Evolutionary conservation across 148 eudicot genomes (phyloP).

Genomic region (Chenopodium formosanum): DNA sequence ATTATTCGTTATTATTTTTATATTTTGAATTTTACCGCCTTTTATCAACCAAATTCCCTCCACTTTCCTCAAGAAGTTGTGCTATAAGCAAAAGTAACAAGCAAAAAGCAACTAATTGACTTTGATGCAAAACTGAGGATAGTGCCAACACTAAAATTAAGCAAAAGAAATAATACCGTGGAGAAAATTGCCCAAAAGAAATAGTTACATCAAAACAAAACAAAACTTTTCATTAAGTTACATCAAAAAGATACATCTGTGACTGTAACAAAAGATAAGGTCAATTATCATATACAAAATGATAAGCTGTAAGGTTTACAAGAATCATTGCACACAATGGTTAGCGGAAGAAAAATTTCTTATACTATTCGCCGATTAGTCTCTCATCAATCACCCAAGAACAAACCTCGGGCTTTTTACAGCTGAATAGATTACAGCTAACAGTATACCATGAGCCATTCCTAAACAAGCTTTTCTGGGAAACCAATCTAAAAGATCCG

Average conservation of each 20-base stretch:
- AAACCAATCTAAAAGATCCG: slow-evolving; percentile 1
- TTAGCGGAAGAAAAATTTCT: background rate
- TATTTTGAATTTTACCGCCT: too few relatives aligned
- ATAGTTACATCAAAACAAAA: background rate
- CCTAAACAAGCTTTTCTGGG: slow-evolving; percentile 10
- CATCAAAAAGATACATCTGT: slow-evolving; percentile 12
- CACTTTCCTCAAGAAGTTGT: too few relatives aligned
- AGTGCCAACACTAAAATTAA: too few relatives aligned
- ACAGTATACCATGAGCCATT: slow-evolving; percentile 8
- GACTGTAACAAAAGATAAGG: background rate
- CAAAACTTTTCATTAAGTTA: slow-evolving; percentile 16
- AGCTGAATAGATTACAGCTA: slow-evolving; percentile 17
- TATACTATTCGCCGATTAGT: background rate
- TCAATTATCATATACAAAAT: slow-evolving; percentile 27
- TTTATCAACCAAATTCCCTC: too few relatives aligned
- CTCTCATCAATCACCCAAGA: slow-evolving; percentile 11
- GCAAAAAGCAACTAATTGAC: too few relatives aligned
- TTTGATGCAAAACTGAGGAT: too few relatives aligned
- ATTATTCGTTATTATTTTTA: too few relatives aligned
- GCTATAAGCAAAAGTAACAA: too few relatives aligned
- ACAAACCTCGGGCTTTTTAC: slow-evolving; percentile 1
- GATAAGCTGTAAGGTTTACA: slow-evolving; percentile 21
- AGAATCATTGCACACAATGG: slow-evolving; percentile 16
- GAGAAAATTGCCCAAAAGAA: background rate
- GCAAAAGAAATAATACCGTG: too few relatives aligned